Evolutionary conservation across 2,329 filamentous ascomycete species (phyloP).

Genomic region (Meredithiella fracta): DNA sequence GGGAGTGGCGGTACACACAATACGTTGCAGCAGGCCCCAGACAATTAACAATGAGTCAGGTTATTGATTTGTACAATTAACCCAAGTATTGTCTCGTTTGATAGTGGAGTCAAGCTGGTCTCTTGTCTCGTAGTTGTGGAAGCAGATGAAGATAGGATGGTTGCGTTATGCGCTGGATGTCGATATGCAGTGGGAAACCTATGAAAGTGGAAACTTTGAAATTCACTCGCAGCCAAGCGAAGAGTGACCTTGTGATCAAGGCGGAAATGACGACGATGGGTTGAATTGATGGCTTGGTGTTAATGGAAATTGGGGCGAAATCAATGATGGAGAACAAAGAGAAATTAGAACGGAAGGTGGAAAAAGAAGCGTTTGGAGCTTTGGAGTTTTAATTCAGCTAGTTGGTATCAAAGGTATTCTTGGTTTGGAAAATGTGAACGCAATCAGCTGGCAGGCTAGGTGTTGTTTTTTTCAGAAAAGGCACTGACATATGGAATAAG

Average conservation of each 20-base stretch:
- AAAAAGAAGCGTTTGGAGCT: background rate
- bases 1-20: background rate
- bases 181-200: background rate
- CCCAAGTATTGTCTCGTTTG: no score
- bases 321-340: background rate
- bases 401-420: background rate
- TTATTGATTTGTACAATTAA: no score
- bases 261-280: background rate
- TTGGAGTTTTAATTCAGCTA: no score
- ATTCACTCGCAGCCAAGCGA: background rate
- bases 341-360: background rate
- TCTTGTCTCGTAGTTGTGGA: background rate
- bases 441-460: background rate
- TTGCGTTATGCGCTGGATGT: background rate
- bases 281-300: background rate
- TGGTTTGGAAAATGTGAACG: constrained; percentile 10
- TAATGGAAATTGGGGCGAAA: background rate
- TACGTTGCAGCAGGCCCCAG: background rate
- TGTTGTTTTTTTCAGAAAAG: background rate
- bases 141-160: background rate
- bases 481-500: no score
- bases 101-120: no score
- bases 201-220: constrained; percentile 5
- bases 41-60: no score
- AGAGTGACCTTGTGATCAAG: constrained; percentile 1